Base-by-base conservation (phyloP, 2,329 filamentous ascomycete genomes). In the Magnaporthales sp. region DNA sequence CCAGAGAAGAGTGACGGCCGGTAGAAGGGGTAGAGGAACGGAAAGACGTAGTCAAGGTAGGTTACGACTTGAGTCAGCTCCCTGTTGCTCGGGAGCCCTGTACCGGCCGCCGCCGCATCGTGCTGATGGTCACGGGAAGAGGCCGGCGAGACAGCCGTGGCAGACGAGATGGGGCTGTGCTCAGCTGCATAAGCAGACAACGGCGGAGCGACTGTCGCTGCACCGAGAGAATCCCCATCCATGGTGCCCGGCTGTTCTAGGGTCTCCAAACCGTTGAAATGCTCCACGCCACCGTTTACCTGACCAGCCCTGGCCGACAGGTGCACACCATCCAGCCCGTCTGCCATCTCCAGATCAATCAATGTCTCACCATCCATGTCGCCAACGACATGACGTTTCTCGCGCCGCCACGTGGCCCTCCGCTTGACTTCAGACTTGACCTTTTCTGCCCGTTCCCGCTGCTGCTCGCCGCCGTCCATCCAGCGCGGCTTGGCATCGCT, bases 1-100 rank as follows among this genome's bases (percentile, higher is more conserved):
- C 84, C 83, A 67, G 84, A 78, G 3, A 84, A 77, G 6, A 86
- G 72, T 2, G 79, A 78, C 0, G 87, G 86, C 2, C 80, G 80
- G 74, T 89, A 89, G 72, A 88, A 85, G 2, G 87, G 87, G 71
- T 86, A 89, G 1, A 89, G 75, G 69, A 87, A 85, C 1, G 87
- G 86, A 68, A 89, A 83, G 24, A 88, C 79, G 69, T 85, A 82
- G 73, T 89, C 86, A 62, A 89, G 78, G 71, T 88, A 89, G 67
- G 85, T 80, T 81, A 86, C 85, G 67, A 84, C 75, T 60, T 83
- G 79, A 71, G 74, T 70, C 9, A 74, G 67, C 19, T 75, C 74
- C 4, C 60, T 64, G 26, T 75, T 73, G 10, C 69, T 51, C 2
- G 69, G 67, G 7, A 68, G 22, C 24, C 27, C 66, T 5, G 66